Evolutionary conservation across 768 basidiomycete species (phyloP), one percentile per base, ranked within the genome.

Genomic region (Cyathus striatus): DNA sequence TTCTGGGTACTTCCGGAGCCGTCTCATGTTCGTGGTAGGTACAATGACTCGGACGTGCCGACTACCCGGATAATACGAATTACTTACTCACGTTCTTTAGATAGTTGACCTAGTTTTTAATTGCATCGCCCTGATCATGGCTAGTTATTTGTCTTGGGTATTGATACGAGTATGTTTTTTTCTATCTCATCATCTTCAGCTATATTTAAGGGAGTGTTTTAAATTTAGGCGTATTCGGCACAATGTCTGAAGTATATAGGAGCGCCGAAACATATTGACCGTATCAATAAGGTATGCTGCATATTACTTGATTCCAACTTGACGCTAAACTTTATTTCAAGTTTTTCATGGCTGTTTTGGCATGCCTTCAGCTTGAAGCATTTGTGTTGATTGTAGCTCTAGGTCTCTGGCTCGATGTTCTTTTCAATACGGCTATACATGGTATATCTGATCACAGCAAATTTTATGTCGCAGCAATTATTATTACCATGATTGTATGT

Each of bases 351-450:
- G 72, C 75, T 1, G 59, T 79, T 9, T 65, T 73, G 24, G 76
- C 74, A 18, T 72, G 69, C 49, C 62, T 81, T 1, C 79, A 81
- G 49, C 56, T 83, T 9, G 73, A 73, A 40, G 63, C 68, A 2
- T 81, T 78, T 56, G 64, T 76, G 36, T 62, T 79, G 16, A 49
- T 75, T 4, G 64, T 71, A 2, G 68, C 70, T 5, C 72, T 73
- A 57, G 69, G 69, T 23, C 69, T 82, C 5, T 83, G 81, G 79
- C 57, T 75, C 24, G 74, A 79, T 52, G 66, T 78, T 39, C 64
- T 83, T 21, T 45, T 70, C 23, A 69, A 71, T 40, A 73, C 76
- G 5, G 58, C 66, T 12, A 70, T 83, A 35, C 58, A 52, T 2
- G 23, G 47, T 0, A 66, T 80, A 6, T 73, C 75, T 1, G 42